Percentiles rank a stretch among this genome's conserved stretches.
These are phyloP conservation scores for Populus nigra DNA, from an alignment of 345 rosid species.

Conservation along the genomic window DNA sequence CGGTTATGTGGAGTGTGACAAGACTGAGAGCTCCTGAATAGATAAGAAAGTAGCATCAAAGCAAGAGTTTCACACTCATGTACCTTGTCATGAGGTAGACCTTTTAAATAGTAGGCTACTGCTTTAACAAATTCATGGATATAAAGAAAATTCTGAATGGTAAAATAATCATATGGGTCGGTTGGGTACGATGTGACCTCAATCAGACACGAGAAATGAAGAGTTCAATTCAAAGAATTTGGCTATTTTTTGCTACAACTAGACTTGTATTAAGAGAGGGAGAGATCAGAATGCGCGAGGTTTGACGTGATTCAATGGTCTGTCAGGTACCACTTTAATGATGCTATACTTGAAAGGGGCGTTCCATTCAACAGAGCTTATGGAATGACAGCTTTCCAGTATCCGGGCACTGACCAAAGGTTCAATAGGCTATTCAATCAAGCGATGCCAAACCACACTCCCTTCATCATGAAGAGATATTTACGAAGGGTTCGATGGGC, in stretches of 20 bases:
- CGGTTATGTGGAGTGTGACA: slow-evolving; percentile 58
- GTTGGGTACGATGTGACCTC: background rate
- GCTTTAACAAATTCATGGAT: background rate
- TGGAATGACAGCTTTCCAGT: slow-evolving; percentile 31
- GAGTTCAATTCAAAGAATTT: background rate
- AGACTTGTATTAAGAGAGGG: background rate
- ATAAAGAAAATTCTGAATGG: background rate
- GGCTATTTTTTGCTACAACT: background rate
- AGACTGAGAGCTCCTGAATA: slow-evolving; percentile 28
- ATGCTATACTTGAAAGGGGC: slow-evolving; percentile 37
- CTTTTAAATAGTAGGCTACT: background rate
- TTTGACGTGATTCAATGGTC: background rate
- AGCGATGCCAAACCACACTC: slow-evolving; percentile 31
- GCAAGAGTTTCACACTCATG: background rate
- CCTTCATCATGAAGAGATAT: slow-evolving; percentile 24
- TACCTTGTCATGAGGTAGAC: background rate
- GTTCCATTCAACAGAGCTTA: slow-evolving; percentile 33
- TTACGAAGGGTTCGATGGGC: slow-evolving; percentile 32
- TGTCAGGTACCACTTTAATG: slow-evolving; percentile 32
- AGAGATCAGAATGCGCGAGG: background rate
- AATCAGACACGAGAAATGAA: background rate
- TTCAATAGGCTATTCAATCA: slow-evolving; percentile 28
- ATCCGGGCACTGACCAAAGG: slow-evolving; percentile 26
- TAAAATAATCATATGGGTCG: background rate
- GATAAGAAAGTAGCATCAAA: background rate